Conservation (phyloP, 2,329 filamentous ascomycete species). For the Fusarium sarcochroum region DNA sequence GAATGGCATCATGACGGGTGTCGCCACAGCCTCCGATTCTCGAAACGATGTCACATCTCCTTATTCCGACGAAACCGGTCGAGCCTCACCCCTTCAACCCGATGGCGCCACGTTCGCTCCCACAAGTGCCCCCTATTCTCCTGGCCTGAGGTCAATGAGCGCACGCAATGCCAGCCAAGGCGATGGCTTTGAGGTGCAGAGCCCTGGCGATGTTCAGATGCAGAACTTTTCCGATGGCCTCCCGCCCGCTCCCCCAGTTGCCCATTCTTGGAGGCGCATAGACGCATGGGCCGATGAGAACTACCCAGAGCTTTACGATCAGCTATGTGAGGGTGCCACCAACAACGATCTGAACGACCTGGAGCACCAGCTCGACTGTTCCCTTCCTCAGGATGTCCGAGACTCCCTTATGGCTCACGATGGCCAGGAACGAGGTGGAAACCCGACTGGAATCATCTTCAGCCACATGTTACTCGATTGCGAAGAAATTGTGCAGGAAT, state of each 20-base stretch:
- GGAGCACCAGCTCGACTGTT: conserved; percentile 95
- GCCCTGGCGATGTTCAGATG: conserved; percentile 91
- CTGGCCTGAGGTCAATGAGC: conserved; percentile 85
- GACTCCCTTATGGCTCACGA: conserved; percentile 94
- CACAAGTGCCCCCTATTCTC: conserved; percentile 85
- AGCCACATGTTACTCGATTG: conserved; percentile 96
- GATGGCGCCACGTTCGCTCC: conserved; percentile 57
- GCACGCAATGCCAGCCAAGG: conserved; percentile 75
- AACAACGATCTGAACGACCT: conserved; percentile 96
- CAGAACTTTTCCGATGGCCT: conserved; percentile 94
- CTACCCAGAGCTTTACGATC: conserved; percentile 94
- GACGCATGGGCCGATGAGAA: conserved; percentile 95
- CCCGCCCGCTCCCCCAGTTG: conserved; percentile 88
- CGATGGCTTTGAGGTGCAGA: conserved; percentile 78
- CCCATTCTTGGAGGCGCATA: conserved; percentile 94
- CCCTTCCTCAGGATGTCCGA: conserved; percentile 91
- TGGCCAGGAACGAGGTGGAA: conserved; percentile 94
- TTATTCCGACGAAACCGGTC: conserved; percentile 80
- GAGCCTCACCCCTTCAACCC: conserved; percentile 62
- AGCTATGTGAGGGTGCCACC: conserved; percentile 92
- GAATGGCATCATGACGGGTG: conserved; percentile 85
- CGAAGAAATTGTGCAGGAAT: conserved; percentile 97
- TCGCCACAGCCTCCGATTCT: conserved; percentile 91
- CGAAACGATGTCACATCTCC: conserved; percentile 84
- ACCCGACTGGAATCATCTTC: conserved; percentile 93